Base-by-base conservation (phyloP, 768 basidiomycete genomes). In the Auriscalpium orientale region DNA sequence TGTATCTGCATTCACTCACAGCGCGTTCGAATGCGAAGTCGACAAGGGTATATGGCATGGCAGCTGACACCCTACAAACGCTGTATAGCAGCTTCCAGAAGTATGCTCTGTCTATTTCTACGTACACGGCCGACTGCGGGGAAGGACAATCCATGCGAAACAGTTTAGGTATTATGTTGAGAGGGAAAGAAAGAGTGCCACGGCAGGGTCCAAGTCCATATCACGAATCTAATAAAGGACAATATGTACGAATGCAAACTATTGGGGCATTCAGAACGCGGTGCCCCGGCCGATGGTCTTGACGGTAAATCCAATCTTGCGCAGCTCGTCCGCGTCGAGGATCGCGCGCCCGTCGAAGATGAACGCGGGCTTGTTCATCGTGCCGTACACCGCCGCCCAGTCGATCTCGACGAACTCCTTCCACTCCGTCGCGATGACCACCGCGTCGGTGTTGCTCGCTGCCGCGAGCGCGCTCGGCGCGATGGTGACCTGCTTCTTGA, bases 291-390 rank as follows among this genome's bases (percentile, higher is more conserved):
- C 83, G 54, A 85, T 85, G 51, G 78, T 77, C 43, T 76, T 78
- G 51, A 88, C 89, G 71, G 82, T 89, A 84, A 98, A 98, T 40
- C 95, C 95, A 66, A 98, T 97, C 66, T 81, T 69, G 64, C 80
- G 81, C 60, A 98, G 77, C 70, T 82, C 80, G 51, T 84, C 83
- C 10, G 82, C 83, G 67, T 98, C 89, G 46, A 98, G 79, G 65
- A 98, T 79, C 58, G 97, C 75, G 35, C 94, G 82, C 5, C 94
- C 94, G 68, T 98, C 95, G 66, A 98, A 98, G 61, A 99, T 80
- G 67, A 97, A 98, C 5, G 97, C 95, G n/a, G 97, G 97, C 78
- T 98, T 97, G 66, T 87, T 89, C 92, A 98, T 98, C 66, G 78
- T 73, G 51, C 74, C 70, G 74, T 98, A 97, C 44, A 98, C 88